phyloP scores from a whole-genome alignment of 2,329 filamentous ascomycete species.

The Alternaria brassicae region DNA sequence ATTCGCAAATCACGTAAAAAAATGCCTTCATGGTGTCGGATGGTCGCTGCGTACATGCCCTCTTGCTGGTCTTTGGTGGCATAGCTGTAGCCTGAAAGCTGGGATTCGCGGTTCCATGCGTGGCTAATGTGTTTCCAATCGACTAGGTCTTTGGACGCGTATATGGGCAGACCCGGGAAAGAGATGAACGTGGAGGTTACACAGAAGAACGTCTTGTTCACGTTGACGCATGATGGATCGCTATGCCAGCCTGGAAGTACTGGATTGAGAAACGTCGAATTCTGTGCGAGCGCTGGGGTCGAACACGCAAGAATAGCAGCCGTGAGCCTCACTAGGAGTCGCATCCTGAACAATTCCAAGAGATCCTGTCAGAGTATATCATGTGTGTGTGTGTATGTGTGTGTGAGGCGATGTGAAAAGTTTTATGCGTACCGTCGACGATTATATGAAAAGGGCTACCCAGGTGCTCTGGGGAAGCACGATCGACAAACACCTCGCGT shows the following conservation, averaged over 20 bases:
- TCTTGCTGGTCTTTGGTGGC: conserved; percentile 14
- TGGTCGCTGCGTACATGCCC: conserved; percentile 34
- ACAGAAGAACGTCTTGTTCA: conserved; percentile 55
- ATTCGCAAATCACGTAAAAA: conserved; percentile 34
- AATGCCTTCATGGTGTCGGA: conserved; percentile 30
- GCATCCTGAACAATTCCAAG: not conserved
- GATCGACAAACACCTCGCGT: not conserved
- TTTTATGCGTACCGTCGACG: not conserved
- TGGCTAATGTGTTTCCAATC: conserved; percentile 23
- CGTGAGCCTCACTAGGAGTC: not conserved
- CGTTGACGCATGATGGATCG: conserved; percentile 55
- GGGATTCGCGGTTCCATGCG: conserved; percentile 26
- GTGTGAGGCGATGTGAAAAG: not conserved
- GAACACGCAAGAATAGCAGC: not conserved
- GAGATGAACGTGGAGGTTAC: conserved; percentile 60
- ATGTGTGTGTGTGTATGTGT: too few relatives aligned
- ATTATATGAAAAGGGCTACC: not conserved
- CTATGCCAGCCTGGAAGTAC: conserved; percentile 60
- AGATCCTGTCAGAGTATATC: not conserved
- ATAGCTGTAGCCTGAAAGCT: conserved; percentile 24
- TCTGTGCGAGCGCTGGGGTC: not conserved
- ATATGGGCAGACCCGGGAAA: conserved; percentile 61
- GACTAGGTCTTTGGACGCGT: conserved; percentile 58
- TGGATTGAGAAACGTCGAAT: conserved; percentile 48
- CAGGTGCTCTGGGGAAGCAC: not conserved